These are phyloP conservation scores for Sechiopsis laciniata DNA, from an alignment of 306 rosid genomes.

Conservation along the genomic window DNA sequence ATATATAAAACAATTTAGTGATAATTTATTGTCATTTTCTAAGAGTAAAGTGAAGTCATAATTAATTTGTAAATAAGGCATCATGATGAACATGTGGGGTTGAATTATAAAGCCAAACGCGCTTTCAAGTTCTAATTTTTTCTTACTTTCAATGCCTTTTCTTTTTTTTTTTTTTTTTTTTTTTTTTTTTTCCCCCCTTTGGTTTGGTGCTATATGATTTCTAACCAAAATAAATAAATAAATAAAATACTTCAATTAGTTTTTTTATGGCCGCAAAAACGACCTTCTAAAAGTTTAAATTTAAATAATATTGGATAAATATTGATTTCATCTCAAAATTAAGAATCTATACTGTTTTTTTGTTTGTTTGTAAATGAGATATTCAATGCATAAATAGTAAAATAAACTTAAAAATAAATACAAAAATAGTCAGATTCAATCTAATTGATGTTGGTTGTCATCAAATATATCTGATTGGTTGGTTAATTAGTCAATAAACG, in stretches of 20 bases:
- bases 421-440: background rate
- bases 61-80: background rate
- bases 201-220: no score
- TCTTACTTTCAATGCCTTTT: constrained; percentile 11
- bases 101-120: constrained; percentile 12
- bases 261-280: background rate
- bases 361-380: no score
- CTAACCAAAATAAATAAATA: no score
- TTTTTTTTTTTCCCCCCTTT: no score
- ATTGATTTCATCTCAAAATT: no score
- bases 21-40: background rate
- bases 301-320: background rate
- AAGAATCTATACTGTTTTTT: no score
- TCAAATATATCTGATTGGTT: background rate
- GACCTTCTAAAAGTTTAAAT: background rate
- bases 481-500: background rate
- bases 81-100: constrained; percentile 15
- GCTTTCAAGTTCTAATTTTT: constrained; percentile 8
- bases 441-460: background rate
- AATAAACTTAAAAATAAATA: background rate
- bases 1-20: background rate
- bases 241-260: background rate
- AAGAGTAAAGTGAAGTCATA: constrained; percentile 1
- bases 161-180: no score
- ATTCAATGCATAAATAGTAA: background rate